These are phyloP conservation scores for Pseudopyricularia cyperi DNA, from an alignment of 2,329 filamentous ascomycete genomes.

Conservation along the genomic window DNA sequence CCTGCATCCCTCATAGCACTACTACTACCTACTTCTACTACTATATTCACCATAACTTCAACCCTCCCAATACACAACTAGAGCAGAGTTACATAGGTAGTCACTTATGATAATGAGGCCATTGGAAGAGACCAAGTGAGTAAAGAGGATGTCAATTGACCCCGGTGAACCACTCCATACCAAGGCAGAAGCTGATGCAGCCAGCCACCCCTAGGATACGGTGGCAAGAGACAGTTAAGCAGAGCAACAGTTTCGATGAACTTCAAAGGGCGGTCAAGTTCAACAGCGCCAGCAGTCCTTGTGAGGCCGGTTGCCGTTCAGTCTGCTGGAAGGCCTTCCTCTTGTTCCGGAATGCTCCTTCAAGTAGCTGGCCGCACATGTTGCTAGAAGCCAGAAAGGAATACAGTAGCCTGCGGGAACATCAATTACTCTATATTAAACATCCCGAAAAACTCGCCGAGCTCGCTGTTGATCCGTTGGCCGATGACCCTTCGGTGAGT, in stretches of 20 bases:
- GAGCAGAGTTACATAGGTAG: neutral
- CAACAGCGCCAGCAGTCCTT: constrained; percentile 47
- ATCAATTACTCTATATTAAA: constrained; percentile 71
- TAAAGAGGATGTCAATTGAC: neutral
- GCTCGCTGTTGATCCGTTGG: constrained; percentile 67
- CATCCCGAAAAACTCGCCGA: constrained; percentile 67
- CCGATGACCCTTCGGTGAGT: constrained; percentile 55
- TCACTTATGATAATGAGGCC: constrained; percentile 30
- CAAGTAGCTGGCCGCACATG: constrained; percentile 53
- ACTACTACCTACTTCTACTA: neutral
- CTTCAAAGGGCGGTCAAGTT: constrained; percentile 52
- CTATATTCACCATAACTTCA: neutral
- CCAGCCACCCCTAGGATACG: constrained; percentile 33
- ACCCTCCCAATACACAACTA: neutral
- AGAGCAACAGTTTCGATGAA: constrained; percentile 43
- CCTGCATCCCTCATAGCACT: neutral
- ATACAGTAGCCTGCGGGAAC: constrained; percentile 60
- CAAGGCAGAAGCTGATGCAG: neutral
- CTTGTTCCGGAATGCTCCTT: constrained; percentile 55
- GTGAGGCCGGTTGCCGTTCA: constrained; percentile 63
- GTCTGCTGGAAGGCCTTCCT: constrained; percentile 91
- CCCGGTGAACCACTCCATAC: neutral
- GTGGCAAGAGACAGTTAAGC: constrained; percentile 52
- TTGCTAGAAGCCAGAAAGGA: constrained; percentile 56
- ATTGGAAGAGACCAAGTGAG: constrained; percentile 35